A percentile compares a stretch with the other conserved stretches of the same genome.
These are phyloP conservation scores for Pichia kluyveri DNA, from an alignment of 805 yeast genomes.

Conservation along the genomic window DNA sequence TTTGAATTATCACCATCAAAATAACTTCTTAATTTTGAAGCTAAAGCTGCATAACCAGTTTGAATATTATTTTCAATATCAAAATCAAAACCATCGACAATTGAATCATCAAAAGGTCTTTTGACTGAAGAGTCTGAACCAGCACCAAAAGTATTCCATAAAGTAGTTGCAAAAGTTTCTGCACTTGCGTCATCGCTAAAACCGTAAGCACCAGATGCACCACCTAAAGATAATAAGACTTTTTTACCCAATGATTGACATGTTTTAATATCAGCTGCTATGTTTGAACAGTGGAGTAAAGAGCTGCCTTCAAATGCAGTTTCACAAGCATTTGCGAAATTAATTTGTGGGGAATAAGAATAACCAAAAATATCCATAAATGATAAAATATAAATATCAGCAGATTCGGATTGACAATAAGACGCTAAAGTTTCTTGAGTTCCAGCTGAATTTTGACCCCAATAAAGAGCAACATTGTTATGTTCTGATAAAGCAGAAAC, in stretches of 20 bases:
- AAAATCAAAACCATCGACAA: conserved; percentile 77
- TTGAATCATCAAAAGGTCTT: conserved; percentile 60
- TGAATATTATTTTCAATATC: conserved; percentile 57
- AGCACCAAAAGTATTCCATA: conserved; percentile 58
- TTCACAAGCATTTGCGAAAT: conserved; percentile 48
- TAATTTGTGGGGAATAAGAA: conserved; percentile 29
- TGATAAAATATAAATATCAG: conserved; percentile 64
- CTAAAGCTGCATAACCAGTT: conserved; percentile 61
- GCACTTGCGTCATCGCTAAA: conserved; percentile 46
- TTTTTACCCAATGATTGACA: conserved; percentile 79
- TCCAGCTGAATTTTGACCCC: conserved; percentile 86
- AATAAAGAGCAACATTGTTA: conserved; percentile 64
- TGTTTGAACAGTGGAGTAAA: conserved; percentile 30
- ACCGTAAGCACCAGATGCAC: conserved; percentile 54
- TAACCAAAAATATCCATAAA: conserved; percentile 59
- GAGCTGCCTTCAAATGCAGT: conserved; percentile 32
- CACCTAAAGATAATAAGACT: conserved; percentile 71
- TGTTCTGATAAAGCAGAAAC: conserved; percentile 8
- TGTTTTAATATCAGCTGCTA: conserved; percentile 54
- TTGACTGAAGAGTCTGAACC: conserved; percentile 33
- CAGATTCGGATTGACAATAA: conserved; percentile 62
- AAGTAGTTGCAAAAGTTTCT: conserved; percentile 44
- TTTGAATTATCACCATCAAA: conserved; percentile 37
- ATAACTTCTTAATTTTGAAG: conserved; percentile 34
- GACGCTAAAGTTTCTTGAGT: conserved; percentile 35